These are phyloP conservation scores for Teratosphaeria destructans DNA, from an alignment of 2,329 filamentous ascomycete genomes.

Conservation along the genomic window DNA sequence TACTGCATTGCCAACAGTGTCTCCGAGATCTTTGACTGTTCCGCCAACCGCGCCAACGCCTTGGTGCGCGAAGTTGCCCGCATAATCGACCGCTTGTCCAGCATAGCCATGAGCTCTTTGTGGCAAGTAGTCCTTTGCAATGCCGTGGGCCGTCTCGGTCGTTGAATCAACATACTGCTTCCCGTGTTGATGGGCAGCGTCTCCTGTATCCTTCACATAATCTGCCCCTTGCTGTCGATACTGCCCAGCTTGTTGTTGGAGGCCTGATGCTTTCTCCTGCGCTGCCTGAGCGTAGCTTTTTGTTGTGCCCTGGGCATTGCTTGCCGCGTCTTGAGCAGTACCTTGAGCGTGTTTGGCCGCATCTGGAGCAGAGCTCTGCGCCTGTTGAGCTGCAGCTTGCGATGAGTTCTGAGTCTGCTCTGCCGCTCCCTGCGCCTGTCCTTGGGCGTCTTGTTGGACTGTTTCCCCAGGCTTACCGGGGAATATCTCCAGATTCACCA, in stretches of 20 bases:
- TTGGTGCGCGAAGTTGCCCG: conserved; percentile 3
- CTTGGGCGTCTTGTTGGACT: conserved; percentile 3
- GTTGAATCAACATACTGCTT: conserved; percentile 4
- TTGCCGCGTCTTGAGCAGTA: not conserved
- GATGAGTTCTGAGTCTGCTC: not conserved
- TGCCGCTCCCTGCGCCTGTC: conserved; percentile 3
- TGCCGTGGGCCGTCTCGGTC: conserved; percentile 1
- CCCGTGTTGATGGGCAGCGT: conserved; percentile 4
- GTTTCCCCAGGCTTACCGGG: conserved; percentile 4
- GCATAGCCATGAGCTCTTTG: conserved; percentile 7
- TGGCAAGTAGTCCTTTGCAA: conserved; percentile 4
- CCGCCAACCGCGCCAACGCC: conserved; percentile 7
- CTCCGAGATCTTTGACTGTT: conserved; percentile 7
- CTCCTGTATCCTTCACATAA: conserved; percentile 4
- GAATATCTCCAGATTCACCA: conserved; percentile 5
- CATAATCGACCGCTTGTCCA: conserved; percentile 6
- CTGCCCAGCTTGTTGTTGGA: conserved; percentile 5
- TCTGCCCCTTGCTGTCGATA: conserved; percentile 7
- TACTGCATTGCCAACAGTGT: conserved; percentile 8
- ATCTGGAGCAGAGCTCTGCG: not conserved
- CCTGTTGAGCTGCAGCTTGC: not conserved
- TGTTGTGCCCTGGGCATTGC: not conserved
- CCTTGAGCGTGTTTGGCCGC: not conserved
- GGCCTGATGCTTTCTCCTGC: conserved; percentile 1
- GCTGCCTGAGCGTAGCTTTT: conserved; percentile 2